phyloP scores from a whole-genome alignment of 176 grass and related monocot genomes.

The Eremochloa ophiuroides region DNA sequence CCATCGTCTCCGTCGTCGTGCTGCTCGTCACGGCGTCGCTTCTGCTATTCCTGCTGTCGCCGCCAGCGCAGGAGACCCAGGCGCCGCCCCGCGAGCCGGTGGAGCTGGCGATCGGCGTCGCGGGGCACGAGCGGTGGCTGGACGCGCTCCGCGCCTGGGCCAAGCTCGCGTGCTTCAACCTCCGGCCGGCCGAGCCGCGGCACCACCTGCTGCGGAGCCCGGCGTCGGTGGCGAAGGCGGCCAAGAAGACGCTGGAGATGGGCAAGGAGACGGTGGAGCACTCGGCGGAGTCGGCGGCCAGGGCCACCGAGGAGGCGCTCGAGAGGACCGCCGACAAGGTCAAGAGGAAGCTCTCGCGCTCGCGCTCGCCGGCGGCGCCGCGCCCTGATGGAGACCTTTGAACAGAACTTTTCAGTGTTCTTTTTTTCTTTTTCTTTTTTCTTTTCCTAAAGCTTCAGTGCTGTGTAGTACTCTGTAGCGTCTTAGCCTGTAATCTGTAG shows the following conservation, averaged over 20 bases:
- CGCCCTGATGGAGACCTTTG: constrained; percentile 23
- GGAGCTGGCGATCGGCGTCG: constrained; percentile 59
- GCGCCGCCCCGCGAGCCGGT: constrained; percentile 26
- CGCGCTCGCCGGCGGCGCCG: not conserved
- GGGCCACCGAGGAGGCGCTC: constrained; percentile 36
- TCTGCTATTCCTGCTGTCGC: not conserved
- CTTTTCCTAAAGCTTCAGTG: not conserved
- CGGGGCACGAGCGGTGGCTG: constrained; percentile 34
- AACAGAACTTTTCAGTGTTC: not conserved
- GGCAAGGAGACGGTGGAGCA: constrained; percentile 51
- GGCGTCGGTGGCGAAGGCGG: constrained; percentile 36
- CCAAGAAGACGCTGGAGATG: constrained; percentile 46
- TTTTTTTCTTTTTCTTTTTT: too few relatives aligned
- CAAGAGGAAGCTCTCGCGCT: constrained; percentile 35
- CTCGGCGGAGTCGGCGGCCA: constrained; percentile 51
- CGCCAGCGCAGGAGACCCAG: not conserved
- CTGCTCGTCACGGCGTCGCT: constrained; percentile 23
- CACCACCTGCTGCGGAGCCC: constrained; percentile 18
- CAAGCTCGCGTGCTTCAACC: constrained; percentile 38
- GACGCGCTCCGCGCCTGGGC: constrained; percentile 43
- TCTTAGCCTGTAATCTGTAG: not conserved
- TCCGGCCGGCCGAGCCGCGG: constrained; percentile 28
- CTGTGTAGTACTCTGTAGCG: not conserved
- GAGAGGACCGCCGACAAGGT: constrained; percentile 50
- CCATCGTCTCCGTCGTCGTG: constrained; percentile 11